A percentile compares a stretch with the other conserved stretches of the same genome.
phyloP scores from a whole-genome alignment of 176 grass and related monocot species.

The Oryza brachyantha region DNA sequence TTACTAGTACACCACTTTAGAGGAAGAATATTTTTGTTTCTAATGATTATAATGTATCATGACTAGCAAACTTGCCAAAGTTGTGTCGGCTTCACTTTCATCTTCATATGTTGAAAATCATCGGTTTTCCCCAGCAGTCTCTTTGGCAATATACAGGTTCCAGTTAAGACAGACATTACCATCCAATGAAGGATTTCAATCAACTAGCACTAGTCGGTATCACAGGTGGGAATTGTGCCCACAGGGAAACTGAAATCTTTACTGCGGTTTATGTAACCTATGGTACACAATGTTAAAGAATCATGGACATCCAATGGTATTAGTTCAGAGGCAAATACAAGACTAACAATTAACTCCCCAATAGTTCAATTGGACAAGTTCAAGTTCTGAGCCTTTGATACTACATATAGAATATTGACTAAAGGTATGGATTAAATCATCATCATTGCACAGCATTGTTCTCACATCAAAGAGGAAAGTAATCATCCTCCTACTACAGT shows the following conservation, averaged over 20 bases:
- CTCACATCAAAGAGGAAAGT: conserved; percentile 15
- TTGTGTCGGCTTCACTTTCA: not conserved
- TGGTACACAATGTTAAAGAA: not conserved
- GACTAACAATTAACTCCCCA: not conserved
- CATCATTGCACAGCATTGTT: not conserved
- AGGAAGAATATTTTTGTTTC: not conserved
- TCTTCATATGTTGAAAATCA: not conserved
- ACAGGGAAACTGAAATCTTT: not conserved
- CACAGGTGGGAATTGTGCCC: not conserved
- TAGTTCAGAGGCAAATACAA: conserved; percentile 18
- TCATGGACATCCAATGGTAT: not conserved
- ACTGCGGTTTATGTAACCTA: conserved; percentile 3
- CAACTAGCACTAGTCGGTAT: conserved; percentile 2
- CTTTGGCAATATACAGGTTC: not conserved
- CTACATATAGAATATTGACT: not conserved
- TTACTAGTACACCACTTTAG: not conserved
- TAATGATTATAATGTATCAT: not conserved
- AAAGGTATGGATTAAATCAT: conserved; percentile 11
- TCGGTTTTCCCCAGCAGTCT: not conserved
- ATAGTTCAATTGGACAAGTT: conserved; percentile 12
- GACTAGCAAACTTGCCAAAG: not conserved
- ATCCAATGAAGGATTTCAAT: not conserved
- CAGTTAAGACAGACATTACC: not conserved
- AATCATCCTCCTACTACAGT: conserved; percentile 28
- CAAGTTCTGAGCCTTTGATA: not conserved